Evolutionary conservation across 768 basidiomycete species (phyloP).

Genomic region (Pilatotrama ljubarskyi): DNA sequence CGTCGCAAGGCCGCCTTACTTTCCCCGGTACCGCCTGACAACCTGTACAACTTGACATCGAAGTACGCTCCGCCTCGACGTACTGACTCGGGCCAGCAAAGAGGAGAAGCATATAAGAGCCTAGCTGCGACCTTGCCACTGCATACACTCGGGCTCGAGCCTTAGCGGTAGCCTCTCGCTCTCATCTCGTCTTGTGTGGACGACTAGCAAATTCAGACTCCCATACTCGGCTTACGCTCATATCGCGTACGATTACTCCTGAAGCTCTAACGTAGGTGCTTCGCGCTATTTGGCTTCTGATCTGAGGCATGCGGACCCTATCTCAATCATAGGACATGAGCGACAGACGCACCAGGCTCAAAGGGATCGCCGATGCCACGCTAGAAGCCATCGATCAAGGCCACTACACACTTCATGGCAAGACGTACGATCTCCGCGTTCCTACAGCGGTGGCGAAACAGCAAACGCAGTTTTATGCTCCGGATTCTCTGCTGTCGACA

Average conservation of each 20-base stretch:
- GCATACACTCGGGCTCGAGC: too few species aligned
- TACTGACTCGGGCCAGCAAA: not conserved
- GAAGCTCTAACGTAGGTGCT: not conserved
- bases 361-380: constrained; percentile 51
- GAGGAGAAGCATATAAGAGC: too few species aligned
- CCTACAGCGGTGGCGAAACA: constrained; percentile 37
- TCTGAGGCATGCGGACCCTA: not conserved
- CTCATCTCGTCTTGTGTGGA: too few species aligned
- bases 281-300: not conserved
- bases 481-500: constrained; percentile 46
- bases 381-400: constrained; percentile 50
- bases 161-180: too few species aligned
- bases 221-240: too few species aligned
- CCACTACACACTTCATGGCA: constrained; percentile 34
- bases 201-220: too few species aligned
- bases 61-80: not conserved
- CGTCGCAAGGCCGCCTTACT: not conserved
- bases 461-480: constrained; percentile 54
- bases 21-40: not conserved
- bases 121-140: too few species aligned
- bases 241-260: too few species aligned
- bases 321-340: not conserved
- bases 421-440: constrained; percentile 36
- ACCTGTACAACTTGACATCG: too few species aligned
- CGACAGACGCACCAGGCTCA: constrained; percentile 12